phyloP scores from a whole-genome alignment of 1,139 yeast species.

The Pichiaceae sp. region DNA sequence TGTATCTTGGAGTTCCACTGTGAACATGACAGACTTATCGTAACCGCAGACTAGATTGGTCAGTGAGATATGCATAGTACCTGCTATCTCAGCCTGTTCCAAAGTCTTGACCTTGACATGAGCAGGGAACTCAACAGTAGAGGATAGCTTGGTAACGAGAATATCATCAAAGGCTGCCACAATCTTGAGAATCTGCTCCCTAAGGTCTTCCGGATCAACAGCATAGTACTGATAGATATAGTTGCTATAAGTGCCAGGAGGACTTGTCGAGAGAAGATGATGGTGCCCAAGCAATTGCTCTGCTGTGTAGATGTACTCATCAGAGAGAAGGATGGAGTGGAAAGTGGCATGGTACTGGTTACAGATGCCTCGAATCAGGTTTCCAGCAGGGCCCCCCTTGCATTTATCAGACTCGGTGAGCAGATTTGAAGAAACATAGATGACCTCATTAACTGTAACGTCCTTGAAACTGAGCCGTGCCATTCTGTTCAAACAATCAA shows the following conservation, averaged over 20 bases:
- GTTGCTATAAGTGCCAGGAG: slow-evolving; percentile 1
- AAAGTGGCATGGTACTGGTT: slow-evolving; percentile 13
- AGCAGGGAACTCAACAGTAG: slow-evolving; percentile 9
- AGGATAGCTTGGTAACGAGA: slow-evolving; percentile 10
- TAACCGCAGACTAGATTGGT: slow-evolving; percentile 9
- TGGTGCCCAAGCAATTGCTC: slow-evolving; percentile 10
- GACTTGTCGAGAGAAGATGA: background rate
- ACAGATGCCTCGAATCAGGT: slow-evolving; percentile 10
- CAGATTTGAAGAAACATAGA: slow-evolving; percentile 15
- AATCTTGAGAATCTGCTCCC: slow-evolving; percentile 4
- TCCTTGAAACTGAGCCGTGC: slow-evolving; percentile 12
- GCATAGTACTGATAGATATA: slow-evolving; percentile 12
- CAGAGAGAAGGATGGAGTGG: slow-evolving; percentile 16
- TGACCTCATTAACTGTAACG: slow-evolving; percentile 12
- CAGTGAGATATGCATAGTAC: slow-evolving; percentile 2
- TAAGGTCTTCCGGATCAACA: slow-evolving; percentile 15
- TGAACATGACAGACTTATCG: slow-evolving; percentile 15
- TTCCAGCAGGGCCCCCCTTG: slow-evolving; percentile 1
- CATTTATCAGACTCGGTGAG: slow-evolving; percentile 2
- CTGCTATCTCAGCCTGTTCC: slow-evolving; percentile 6
- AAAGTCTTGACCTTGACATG: slow-evolving; percentile 13
- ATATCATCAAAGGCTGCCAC: slow-evolving; percentile 12
- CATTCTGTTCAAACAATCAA: slow-evolving; percentile 13
- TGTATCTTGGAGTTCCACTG: slow-evolving; percentile 3
- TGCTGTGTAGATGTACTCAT: slow-evolving; percentile 18